Conservation (phyloP, 208 protist species). For the Kentomonas sorsogonicus region DNA sequence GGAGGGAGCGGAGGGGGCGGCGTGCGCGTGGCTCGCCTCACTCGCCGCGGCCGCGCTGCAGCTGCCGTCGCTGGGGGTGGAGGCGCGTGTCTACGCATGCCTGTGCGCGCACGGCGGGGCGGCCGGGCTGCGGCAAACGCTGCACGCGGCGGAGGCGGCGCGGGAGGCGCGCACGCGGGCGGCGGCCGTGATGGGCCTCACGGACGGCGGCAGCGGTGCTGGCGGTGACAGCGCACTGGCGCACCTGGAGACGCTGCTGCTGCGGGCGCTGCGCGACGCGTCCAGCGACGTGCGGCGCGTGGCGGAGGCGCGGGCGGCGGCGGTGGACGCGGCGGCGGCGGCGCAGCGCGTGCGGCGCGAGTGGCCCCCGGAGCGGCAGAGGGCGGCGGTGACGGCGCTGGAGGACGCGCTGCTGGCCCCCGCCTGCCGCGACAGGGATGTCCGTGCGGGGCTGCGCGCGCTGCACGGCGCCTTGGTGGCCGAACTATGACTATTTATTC, state of each 20-base stretch:
- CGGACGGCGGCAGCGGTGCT: constrained; percentile 51
- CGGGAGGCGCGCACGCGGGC: constrained; percentile 21
- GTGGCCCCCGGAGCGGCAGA: constrained; percentile 33
- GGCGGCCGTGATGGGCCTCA: constrained; percentile 56
- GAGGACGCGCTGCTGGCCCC: constrained; percentile 59
- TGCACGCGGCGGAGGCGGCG: constrained; percentile 42
- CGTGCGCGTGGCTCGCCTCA: constrained; percentile 35
- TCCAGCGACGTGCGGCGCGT: constrained; percentile 67
- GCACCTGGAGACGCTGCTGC: too few relatives aligned
- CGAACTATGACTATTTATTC: background rate
- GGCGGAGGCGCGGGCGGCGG: constrained; percentile 24
- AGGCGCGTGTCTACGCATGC: constrained; percentile 47
- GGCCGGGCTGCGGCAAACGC: constrained; percentile 57
- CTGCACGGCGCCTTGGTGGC: background rate
- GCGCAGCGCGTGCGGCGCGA: constrained; percentile 34
- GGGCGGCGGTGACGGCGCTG: constrained; percentile 45
- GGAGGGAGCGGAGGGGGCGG: constrained; percentile 23
- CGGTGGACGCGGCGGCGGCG: constrained; percentile 41
- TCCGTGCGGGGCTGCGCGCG: constrained; percentile 9
- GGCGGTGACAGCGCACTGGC: too few relatives aligned
- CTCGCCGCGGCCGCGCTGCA: constrained; percentile 36
- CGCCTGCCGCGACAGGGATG: constrained; percentile 33
- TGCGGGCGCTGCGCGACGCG: constrained; percentile 49
- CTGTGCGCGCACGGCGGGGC: constrained; percentile 55
- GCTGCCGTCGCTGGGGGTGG: constrained; percentile 40